A percentile compares a stretch with the other conserved stretches of the same genome.
These are phyloP conservation scores for Podila minutissima DNA, from an alignment of 192 early-diverging fungal species.

Conservation along the genomic window DNA sequence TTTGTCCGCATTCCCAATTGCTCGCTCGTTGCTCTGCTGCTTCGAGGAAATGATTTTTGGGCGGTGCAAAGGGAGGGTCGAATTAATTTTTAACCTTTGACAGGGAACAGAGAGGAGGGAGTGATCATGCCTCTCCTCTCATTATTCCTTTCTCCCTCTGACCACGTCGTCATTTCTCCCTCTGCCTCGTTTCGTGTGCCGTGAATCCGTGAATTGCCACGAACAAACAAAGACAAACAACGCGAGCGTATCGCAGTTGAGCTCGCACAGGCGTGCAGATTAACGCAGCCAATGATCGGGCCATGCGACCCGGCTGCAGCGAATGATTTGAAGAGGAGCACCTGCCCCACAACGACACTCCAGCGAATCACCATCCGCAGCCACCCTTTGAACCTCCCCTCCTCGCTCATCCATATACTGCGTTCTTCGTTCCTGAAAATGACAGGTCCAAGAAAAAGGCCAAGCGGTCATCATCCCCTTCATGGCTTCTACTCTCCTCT, in stretches of 20 bases:
- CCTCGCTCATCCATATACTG: no score
- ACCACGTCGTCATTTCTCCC: not conserved
- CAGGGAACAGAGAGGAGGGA: no score
- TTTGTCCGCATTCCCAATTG: not conserved
- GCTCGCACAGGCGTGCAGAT: not conserved
- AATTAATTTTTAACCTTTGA: not conserved
- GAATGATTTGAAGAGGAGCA: not conserved
- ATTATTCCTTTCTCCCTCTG: not conserved
- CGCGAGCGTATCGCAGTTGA: not conserved
- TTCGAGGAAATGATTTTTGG: not conserved
- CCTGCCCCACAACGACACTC: not conserved
- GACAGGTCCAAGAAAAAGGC: no score
- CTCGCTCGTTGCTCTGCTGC: not conserved
- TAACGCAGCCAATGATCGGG: slow-evolving; percentile 1
- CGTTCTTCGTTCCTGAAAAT: no score
- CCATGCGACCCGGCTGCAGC: not conserved
- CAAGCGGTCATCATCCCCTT: no score
- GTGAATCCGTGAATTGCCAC: no score
- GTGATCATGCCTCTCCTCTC: not conserved
- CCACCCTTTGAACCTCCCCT: no score
- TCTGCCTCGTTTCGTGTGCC: not conserved
- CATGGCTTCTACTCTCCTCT: no score
- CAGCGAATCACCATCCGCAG: not conserved
- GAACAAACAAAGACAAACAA: no score
- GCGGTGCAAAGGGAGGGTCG: not conserved